Evolutionary conservation across 2,329 filamentous ascomycete species (phyloP).

Genomic region (Sarocladium kiliense): DNA sequence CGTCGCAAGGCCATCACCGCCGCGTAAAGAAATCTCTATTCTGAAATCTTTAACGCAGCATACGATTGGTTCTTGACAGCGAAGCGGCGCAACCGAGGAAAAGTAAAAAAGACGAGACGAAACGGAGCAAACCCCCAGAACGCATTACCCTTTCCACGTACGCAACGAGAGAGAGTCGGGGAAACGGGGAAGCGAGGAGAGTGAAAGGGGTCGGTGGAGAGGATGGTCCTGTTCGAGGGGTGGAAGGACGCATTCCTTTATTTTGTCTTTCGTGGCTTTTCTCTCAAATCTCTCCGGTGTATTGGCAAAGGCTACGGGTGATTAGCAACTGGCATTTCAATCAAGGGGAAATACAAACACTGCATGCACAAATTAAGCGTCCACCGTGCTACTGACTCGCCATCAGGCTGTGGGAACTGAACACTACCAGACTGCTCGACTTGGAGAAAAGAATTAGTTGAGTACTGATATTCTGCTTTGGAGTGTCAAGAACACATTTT

Average conservation of each 20-base stretch:
- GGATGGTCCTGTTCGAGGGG: neutral
- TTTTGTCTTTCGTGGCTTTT: conserved; percentile 12
- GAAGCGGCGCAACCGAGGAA: conserved; percentile 12
- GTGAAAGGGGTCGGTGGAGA: neutral
- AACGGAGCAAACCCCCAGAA: neutral
- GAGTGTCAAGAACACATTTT: too few relatives aligned
- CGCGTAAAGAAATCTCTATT: conserved; percentile 40
- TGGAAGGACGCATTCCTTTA: conserved; percentile 6
- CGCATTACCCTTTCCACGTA: neutral
- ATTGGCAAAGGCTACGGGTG: conserved; percentile 13
- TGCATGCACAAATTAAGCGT: conserved; percentile 3
- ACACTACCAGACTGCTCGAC: neutral
- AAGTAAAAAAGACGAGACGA: conserved; percentile 8
- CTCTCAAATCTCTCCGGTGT: conserved; percentile 11
- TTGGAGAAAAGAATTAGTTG: too few relatives aligned
- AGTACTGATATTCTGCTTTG: too few relatives aligned
- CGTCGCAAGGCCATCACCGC: conserved; percentile 60
- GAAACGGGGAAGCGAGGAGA: neutral
- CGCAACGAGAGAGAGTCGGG: conserved; percentile 1
- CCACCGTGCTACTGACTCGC: neutral
- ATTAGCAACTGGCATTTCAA: conserved; percentile 14
- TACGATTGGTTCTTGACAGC: conserved; percentile 9
- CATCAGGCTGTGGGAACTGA: too few relatives aligned
- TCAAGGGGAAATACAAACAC: conserved; percentile 10
- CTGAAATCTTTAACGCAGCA: conserved; percentile 8